Percentiles rank a stretch among this genome's conserved stretches.
phyloP scores from a whole-genome alignment of 2,329 filamentous ascomycete genomes.

The Aphanocladium album region DNA sequence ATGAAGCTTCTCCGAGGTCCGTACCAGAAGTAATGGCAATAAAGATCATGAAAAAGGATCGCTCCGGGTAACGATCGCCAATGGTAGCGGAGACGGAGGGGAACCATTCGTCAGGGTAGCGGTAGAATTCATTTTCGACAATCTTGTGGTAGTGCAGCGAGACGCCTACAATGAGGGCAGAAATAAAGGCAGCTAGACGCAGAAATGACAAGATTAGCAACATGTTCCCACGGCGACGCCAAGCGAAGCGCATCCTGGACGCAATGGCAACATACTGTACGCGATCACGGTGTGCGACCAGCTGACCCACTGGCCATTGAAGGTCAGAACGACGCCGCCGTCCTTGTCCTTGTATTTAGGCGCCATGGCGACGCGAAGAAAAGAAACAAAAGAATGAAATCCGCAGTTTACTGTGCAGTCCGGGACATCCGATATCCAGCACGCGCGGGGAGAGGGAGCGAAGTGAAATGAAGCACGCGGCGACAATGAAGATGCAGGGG shows the following conservation, averaged over 20 bases:
- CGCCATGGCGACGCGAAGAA: constrained; percentile 31
- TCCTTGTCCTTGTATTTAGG: constrained; percentile 61
- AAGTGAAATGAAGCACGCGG: constrained; percentile 3
- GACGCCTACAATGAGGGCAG: constrained; percentile 75
- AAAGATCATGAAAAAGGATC: constrained; percentile 94
- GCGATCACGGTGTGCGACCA: constrained; percentile 81
- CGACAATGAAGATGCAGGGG: neutral
- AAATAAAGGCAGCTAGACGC: constrained; percentile 71
- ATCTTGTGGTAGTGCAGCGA: constrained; percentile 93
- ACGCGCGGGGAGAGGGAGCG: neutral
- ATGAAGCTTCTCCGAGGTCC: constrained; percentile 17
- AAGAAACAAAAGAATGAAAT: constrained; percentile 7
- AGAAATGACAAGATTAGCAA: too few relatives aligned
- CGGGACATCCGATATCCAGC: constrained; percentile 4
- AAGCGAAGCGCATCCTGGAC: neutral
- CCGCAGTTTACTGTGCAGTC: constrained; percentile 1
- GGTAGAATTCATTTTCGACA: constrained; percentile 93
- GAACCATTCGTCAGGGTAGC: constrained; percentile 94
- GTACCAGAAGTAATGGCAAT: constrained; percentile 90
- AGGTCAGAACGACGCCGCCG: constrained; percentile 52
- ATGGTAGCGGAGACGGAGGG: constrained; percentile 95
- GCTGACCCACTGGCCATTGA: constrained; percentile 87
- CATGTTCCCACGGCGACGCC: neutral
- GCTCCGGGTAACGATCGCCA: constrained; percentile 93
- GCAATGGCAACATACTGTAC: constrained; percentile 56